phyloP scores from a whole-genome alignment of 2,329 filamentous ascomycete genomes.

The Botrytis elliptica region DNA sequence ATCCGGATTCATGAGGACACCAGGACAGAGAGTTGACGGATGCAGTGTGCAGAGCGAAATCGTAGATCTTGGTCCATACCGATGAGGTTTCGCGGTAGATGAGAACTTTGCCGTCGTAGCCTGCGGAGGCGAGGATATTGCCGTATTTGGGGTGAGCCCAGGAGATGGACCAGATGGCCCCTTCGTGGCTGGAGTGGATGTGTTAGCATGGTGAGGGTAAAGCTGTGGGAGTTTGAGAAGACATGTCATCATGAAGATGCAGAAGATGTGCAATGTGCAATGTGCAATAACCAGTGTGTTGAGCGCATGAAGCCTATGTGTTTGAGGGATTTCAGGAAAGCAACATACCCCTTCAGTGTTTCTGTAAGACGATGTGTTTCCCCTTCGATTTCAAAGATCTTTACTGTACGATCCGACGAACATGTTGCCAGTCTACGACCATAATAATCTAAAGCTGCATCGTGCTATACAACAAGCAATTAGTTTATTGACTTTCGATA shows the following conservation, averaged over 20 bases:
- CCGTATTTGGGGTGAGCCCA: constrained; percentile 99
- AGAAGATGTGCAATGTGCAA: neutral
- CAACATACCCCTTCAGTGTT: constrained; percentile 81
- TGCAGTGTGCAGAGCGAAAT: constrained; percentile 90
- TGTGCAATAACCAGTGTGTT: neutral
- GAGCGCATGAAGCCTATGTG: neutral
- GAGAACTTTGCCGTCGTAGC: constrained; percentile 96
- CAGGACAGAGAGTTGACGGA: constrained; percentile 96
- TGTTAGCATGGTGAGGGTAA: neutral
- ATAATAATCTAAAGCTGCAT: constrained; percentile 98
- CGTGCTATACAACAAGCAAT: constrained; percentile 64
- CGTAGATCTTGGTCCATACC: constrained; percentile 83
- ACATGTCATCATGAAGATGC: neutral
- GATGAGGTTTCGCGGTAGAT: constrained; percentile 89
- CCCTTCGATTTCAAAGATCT: constrained; percentile 97
- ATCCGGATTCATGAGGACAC: constrained; percentile 96
- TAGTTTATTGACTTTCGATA: constrained; percentile 3
- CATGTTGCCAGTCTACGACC: constrained; percentile 94
- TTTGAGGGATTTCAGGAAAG: neutral
- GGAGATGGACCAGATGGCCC: constrained; percentile 94
- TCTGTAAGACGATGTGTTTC: constrained; percentile 86
- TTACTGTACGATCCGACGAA: constrained; percentile 97
- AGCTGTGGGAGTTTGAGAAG: neutral
- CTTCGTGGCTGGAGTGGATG: constrained; percentile 70
- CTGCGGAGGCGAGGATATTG: constrained; percentile 92